phyloP scores from a whole-genome alignment of 345 rosid species.

The Rhodomyrtus tomentosa region DNA sequence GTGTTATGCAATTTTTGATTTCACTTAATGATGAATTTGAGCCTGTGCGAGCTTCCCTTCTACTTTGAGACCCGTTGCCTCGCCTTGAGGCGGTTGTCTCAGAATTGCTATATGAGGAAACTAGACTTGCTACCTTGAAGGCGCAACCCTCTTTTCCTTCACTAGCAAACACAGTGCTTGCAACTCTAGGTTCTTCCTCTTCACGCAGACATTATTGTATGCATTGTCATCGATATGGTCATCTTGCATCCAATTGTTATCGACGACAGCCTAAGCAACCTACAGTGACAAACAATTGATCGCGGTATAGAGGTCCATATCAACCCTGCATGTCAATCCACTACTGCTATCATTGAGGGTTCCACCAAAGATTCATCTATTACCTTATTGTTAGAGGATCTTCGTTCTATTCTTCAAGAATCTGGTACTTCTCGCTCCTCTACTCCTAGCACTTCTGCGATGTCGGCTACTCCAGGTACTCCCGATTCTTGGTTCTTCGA shows the following conservation, averaged over 20 bases:
- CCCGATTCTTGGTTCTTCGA: neutral
- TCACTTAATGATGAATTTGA: too few species aligned
- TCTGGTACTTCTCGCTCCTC: too few species aligned
- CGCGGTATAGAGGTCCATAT: neutral
- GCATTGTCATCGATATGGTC: fast-evolving
- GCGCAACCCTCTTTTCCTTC: too few species aligned
- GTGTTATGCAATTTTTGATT: too few species aligned
- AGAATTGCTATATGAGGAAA: too few species aligned
- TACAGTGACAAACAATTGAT: neutral
- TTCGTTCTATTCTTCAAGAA: neutral
- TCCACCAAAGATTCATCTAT: neutral
- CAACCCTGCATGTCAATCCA: neutral
- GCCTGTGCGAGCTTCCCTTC: too few species aligned
- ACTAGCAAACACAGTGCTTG: too few species aligned
- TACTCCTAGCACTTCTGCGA: neutral
- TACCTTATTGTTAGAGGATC: neutral
- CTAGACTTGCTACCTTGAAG: too few species aligned
- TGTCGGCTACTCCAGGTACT: neutral
- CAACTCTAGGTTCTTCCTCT: too few species aligned
- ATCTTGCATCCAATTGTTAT: neutral
- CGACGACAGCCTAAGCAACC: neutral
- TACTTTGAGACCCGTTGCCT: too few species aligned
- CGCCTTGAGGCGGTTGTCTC: too few species aligned
- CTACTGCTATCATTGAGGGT: neutral
- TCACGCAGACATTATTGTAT: too few species aligned